These are phyloP conservation scores for Mycena filopes DNA, from an alignment of 768 basidiomycete species.

Conservation along the genomic window DNA sequence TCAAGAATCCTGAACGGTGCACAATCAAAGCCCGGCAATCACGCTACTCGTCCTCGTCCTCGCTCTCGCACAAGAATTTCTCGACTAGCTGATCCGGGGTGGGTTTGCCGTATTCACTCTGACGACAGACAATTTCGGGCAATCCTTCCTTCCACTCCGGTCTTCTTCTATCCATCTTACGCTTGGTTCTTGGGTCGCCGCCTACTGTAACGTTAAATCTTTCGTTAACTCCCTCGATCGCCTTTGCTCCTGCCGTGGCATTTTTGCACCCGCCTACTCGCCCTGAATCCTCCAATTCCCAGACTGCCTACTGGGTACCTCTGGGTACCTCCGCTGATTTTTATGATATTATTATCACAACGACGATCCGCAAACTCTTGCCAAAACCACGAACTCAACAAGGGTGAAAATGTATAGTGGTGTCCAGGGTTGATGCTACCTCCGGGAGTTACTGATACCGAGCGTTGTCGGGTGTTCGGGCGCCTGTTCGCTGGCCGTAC, in stretches of 20 bases:
- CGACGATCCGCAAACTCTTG: too few species aligned
- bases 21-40: conserved; percentile 19
- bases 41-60: conserved; percentile 6
- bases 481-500: conserved; percentile 12
- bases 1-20: conserved; percentile 2
- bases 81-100: conserved; percentile 19
- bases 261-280: too few species aligned
- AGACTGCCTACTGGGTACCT: too few species aligned
- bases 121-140: neutral
- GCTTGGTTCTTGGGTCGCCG: neutral
- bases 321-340: too few species aligned
- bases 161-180: neutral
- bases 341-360: too few species aligned
- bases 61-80: conserved; percentile 6
- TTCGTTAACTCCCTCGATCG: neutral
- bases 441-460: too few species aligned
- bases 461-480: neutral
- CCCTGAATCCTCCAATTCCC: too few species aligned
- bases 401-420: neutral
- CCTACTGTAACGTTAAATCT: neutral
- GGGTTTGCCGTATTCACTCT: neutral
- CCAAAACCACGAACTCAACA: too few species aligned
- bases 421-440: too few species aligned
- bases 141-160: neutral
- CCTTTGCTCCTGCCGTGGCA: too few species aligned